Conservation (phyloP, 805 yeast species). For the Tetrapisispora iriomotensis region DNA sequence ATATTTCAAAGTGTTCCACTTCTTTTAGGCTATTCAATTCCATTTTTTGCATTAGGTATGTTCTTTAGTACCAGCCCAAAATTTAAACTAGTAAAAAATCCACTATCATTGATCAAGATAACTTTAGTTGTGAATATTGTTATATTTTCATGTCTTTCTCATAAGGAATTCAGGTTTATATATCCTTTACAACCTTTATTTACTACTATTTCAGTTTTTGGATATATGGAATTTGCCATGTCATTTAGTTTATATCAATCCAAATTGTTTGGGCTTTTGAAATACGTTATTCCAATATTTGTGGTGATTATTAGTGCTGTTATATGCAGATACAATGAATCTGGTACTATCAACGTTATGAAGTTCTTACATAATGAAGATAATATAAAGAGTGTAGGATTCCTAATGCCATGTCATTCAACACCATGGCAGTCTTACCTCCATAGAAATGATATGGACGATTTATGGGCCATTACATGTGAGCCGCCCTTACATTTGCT, state of each 20-base stretch:
- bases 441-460: slow-evolving; percentile 43
- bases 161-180: slow-evolving; percentile 86
- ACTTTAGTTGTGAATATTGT: slow-evolving; percentile 37
- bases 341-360: slow-evolving; percentile 71
- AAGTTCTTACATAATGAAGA: slow-evolving; percentile 37
- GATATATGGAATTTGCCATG: slow-evolving; percentile 7
- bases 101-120: slow-evolving; percentile 20
- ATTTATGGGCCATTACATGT: slow-evolving; percentile 75
- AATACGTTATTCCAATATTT: slow-evolving; percentile 16
- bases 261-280: background rate
- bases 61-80: slow-evolving; percentile 7
- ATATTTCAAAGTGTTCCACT: slow-evolving; percentile 75
- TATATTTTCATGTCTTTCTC: slow-evolving; percentile 58
- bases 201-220: slow-evolving; percentile 40
- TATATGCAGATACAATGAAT: slow-evolving; percentile 65
- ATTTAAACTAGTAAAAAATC: background rate
- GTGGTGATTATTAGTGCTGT: slow-evolving; percentile 25
- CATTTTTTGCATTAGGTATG: slow-evolving; percentile 44
- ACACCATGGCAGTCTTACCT: slow-evolving; percentile 89
- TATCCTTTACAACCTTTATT: slow-evolving; percentile 77
- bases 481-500: slow-evolving; percentile 65
- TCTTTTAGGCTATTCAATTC: slow-evolving; percentile 54
- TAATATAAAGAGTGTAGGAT: slow-evolving; percentile 50
- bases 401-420: slow-evolving; percentile 92
- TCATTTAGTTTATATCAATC: slow-evolving; percentile 5